Conservation (phyloP, 2,329 filamentous ascomycete species). For the Epichloe sp. region DNA sequence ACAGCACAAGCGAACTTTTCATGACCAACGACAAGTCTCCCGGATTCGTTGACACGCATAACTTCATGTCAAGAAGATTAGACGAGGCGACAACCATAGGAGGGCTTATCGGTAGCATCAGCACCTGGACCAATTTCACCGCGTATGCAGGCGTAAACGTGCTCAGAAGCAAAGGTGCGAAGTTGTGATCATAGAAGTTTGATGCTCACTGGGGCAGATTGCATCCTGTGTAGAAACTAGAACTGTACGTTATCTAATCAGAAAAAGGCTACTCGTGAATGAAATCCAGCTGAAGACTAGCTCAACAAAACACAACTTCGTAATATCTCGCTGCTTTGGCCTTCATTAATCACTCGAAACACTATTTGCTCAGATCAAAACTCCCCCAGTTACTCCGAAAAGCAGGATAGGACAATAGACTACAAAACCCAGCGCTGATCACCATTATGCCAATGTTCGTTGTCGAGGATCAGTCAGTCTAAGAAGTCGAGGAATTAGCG, state of each 20-base stretch:
- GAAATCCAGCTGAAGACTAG: not conserved
- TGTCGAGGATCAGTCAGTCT: constrained; percentile 49
- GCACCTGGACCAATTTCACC: constrained; percentile 74
- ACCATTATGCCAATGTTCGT: constrained; percentile 24
- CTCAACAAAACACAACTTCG: not conserved
- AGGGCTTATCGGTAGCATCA: constrained; percentile 46
- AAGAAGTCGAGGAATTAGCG: not conserved
- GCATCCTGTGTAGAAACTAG: not conserved
- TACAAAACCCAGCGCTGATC: not conserved
- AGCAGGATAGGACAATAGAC: not conserved
- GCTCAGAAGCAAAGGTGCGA: constrained; percentile 74
- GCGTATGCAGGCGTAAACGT: constrained; percentile 66
- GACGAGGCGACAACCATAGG: constrained; percentile 54
- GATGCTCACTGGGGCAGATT: not conserved
- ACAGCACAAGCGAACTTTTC: constrained; percentile 71
- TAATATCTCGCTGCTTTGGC: not conserved
- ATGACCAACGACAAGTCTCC: constrained; percentile 80
- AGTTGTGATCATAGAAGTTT: constrained; percentile 40
- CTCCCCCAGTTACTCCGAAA: not conserved
- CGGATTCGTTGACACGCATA: constrained; percentile 62
- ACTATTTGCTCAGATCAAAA: not conserved
- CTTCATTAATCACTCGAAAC: not conserved
- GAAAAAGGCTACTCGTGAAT: not conserved
- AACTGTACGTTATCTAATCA: not conserved
- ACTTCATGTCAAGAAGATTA: constrained; percentile 66